These are phyloP conservation scores for Ramalina intermedia DNA, from an alignment of 495 filamentous ascomycete genomes.

Conservation along the genomic window DNA sequence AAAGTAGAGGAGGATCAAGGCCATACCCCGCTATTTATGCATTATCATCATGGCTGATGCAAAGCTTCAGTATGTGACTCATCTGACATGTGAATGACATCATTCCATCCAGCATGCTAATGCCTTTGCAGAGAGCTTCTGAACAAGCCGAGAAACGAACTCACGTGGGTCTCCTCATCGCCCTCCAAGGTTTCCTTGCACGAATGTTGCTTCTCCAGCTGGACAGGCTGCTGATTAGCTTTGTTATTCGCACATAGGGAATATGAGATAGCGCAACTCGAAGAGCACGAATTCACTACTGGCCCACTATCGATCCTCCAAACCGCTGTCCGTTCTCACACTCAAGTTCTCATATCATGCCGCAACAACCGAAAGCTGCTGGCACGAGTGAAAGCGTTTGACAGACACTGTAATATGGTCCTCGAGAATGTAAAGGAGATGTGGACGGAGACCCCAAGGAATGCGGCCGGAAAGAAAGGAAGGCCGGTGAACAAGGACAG, in stretches of 20 bases:
- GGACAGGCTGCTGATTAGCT: background rate
- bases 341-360: conserved; percentile 79
- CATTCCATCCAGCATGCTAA: conserved; percentile 19
- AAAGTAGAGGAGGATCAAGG: too few relatives aligned
- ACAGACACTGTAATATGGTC: conserved; percentile 97
- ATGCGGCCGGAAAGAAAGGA: conserved; percentile 64
- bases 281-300: conserved; percentile 79
- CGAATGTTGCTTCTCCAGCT: conserved; percentile 2
- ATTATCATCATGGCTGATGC: conserved; percentile 49
- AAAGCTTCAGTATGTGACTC: conserved; percentile 58
- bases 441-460: conserved; percentile 90
- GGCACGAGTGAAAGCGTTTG: conserved; percentile 72
- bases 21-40: conserved; percentile 20
- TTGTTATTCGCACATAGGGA: conserved; percentile 37
- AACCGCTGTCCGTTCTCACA: conserved; percentile 74
- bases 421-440: conserved; percentile 97
- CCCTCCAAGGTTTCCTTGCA: background rate
- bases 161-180: conserved; percentile 47
- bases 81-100: conserved; percentile 6
- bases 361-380: conserved; percentile 80
- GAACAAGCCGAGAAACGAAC: conserved; percentile 62
- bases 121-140: conserved; percentile 50
- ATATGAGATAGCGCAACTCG: conserved; percentile 76
- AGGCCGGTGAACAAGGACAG: conserved; percentile 92
- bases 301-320: conserved; percentile 85